These are phyloP conservation scores for Ophiostoma ips DNA, from an alignment of 2,329 filamentous ascomycete genomes.

Conservation along the genomic window DNA sequence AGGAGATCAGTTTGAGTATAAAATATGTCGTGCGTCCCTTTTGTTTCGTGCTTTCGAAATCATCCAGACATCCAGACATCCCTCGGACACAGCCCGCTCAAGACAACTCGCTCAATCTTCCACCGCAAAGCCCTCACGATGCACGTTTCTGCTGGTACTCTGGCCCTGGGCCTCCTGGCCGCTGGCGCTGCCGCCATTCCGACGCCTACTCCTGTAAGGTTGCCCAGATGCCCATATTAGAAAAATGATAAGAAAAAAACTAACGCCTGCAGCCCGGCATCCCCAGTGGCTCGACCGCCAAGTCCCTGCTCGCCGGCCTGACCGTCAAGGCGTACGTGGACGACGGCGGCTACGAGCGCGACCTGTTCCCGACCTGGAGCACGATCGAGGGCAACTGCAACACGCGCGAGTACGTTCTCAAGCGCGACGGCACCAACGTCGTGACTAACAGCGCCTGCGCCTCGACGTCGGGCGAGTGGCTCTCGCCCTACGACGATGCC, in stretches of 20 bases:
- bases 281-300: conserved; percentile 44
- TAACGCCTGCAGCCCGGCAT: conserved; percentile 38
- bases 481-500: conserved; percentile 58
- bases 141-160: not conserved
- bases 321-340: conserved; percentile 42
- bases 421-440: conserved; percentile 57
- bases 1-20: no score
- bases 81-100: not conserved
- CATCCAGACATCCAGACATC: not conserved
- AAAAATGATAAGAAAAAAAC: not conserved
- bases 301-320: conserved; percentile 41
- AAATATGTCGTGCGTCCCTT: no score
- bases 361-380: conserved; percentile 59
- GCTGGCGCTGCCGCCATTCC: not conserved
- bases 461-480: conserved; percentile 54
- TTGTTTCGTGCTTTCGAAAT: no score
- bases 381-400: conserved; percentile 54
- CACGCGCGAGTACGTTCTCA: conserved; percentile 56
- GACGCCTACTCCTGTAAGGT: not conserved
- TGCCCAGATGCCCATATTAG: no score
- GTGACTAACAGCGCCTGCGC: conserved; percentile 44
- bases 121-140: not conserved
- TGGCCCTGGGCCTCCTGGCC: not conserved
- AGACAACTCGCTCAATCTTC: not conserved
- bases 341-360: conserved; percentile 46